Percentiles rank a stretch among this genome's conserved stretches.
phyloP scores from a whole-genome alignment of 441 rosid species.

The Theobroma grandiflorum region DNA sequence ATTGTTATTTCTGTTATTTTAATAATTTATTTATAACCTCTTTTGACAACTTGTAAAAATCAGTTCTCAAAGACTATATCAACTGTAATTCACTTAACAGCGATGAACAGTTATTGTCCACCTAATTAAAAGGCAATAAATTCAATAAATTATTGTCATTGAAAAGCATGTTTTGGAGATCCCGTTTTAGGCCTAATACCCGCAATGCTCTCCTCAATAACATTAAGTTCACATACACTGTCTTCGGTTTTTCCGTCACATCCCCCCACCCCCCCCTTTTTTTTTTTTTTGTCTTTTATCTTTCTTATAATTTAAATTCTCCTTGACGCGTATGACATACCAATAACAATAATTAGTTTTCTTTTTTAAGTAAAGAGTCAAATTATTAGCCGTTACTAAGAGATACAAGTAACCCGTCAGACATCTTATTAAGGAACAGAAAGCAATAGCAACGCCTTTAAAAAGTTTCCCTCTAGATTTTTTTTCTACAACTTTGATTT shows the following conservation, averaged over 20 bases:
- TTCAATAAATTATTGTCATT: neutral
- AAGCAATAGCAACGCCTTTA: neutral
- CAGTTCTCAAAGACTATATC: neutral
- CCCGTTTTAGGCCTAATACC: neutral
- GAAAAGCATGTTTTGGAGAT: neutral
- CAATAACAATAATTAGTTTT: conserved; percentile 7
- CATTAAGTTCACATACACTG: too few relatives aligned
- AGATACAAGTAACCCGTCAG: neutral
- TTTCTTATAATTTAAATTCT: neutral
- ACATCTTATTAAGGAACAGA: neutral
- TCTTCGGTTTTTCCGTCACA: too few relatives aligned
- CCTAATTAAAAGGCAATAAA: neutral
- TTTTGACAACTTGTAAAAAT: too few relatives aligned
- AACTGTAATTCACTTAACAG: neutral
- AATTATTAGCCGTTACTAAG: neutral
- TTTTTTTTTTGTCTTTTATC: neutral
- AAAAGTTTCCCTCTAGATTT: neutral
- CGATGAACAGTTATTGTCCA: neutral
- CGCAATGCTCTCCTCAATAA: too few relatives aligned
- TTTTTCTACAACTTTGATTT: neutral
- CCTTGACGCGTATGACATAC: neutral
- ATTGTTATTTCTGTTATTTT: too few relatives aligned
- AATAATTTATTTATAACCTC: too few relatives aligned
- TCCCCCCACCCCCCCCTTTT: too few relatives aligned
- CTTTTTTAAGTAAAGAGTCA: neutral